Evolutionary conservation across 192 early-diverging fungal genomes (phyloP).

Genomic region (Coemansia sp.): DNA sequence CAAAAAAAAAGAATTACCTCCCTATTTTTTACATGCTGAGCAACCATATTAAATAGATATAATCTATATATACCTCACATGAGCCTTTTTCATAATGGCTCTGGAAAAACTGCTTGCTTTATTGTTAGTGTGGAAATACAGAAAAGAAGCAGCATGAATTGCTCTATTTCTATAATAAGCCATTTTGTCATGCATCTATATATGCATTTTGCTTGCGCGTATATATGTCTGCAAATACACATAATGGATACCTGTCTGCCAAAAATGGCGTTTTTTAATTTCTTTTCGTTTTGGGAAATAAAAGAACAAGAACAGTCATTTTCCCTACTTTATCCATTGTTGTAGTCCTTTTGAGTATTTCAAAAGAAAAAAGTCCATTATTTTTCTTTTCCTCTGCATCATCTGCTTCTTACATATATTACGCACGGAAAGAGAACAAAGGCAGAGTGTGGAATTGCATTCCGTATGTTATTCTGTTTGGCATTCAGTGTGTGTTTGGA

Average conservation of each 20-base stretch:
- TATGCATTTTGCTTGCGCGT: background rate
- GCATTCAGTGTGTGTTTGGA: background rate
- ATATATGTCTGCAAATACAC: background rate
- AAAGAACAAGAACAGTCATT: slow-evolving; percentile 6
- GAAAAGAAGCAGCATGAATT: background rate
- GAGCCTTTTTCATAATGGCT: background rate
- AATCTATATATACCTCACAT: too few relatives aligned
- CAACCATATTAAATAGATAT: too few relatives aligned
- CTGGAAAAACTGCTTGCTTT: background rate
- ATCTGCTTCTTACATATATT: slow-evolving; percentile 7
- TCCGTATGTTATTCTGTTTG: slow-evolving; percentile 1
- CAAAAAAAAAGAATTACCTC: too few relatives aligned
- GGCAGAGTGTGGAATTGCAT: background rate
- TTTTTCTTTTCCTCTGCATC: slow-evolving; percentile 9
- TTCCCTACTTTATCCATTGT: slow-evolving; percentile 1
- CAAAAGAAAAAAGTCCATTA: background rate
- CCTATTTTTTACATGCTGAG: too few relatives aligned
- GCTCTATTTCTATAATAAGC: background rate
- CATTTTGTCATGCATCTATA: slow-evolving; percentile 1
- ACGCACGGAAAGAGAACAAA: background rate
- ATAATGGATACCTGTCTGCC: background rate
- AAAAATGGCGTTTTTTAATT: slow-evolving; percentile 12
- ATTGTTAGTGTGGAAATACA: background rate
- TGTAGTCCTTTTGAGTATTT: background rate
- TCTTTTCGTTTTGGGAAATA: slow-evolving; percentile 6